Conservation (phyloP, 1,284 basidiomycete species). For the Rhodotorula sp. region DNA sequence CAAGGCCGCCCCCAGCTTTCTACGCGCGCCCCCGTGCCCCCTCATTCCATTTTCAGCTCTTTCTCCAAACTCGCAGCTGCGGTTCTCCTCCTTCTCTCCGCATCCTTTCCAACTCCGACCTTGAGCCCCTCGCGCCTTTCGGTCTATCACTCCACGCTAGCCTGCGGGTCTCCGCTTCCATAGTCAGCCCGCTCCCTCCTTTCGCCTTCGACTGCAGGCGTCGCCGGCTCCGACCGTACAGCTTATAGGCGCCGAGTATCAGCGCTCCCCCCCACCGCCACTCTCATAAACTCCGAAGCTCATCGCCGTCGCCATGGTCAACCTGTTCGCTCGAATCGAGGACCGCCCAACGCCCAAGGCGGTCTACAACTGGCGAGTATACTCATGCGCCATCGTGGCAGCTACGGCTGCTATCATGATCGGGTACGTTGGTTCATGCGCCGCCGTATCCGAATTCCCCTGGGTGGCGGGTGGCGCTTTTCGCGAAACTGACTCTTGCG, state of each 20-base stretch:
- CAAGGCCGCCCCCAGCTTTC: too few species aligned
- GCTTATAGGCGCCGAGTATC: not conserved
- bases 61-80: not conserved
- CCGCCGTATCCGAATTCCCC: too few species aligned
- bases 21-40: too few species aligned
- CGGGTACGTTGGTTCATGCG: constrained; percentile 5
- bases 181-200: not conserved
- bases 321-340: constrained; percentile 42
- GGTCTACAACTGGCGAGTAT: constrained; percentile 54
- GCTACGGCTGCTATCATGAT: constrained; percentile 35
- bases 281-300: not conserved
- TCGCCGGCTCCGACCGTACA: too few species aligned
- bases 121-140: not conserved
- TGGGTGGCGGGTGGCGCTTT: too few species aligned
- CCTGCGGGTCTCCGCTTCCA: not conserved
- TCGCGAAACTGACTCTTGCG: too few species aligned
- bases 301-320: constrained; percentile 4
- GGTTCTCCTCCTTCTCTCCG: constrained; percentile 3
- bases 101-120: not conserved
- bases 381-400: constrained; percentile 25
- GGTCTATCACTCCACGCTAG: not conserved
- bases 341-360: constrained; percentile 54
- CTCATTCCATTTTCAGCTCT: not conserved
- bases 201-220: not conserved
- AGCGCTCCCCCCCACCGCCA: not conserved